Evolutionary conservation across 2,329 filamentous ascomycete species (phyloP).

Genomic region (Fusarium vanettenii): DNA sequence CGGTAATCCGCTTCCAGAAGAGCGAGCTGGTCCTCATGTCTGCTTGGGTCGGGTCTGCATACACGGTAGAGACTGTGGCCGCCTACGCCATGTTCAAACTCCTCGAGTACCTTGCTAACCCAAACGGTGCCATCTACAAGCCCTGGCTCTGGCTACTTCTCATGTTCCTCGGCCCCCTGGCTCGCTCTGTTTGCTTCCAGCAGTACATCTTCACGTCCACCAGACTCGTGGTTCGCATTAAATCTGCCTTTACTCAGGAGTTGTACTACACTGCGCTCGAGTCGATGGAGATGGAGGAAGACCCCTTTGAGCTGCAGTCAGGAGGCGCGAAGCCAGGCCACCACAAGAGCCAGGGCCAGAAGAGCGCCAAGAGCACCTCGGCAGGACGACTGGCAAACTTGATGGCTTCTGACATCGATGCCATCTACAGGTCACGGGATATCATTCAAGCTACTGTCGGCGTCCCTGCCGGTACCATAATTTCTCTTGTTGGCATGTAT

Average conservation of each 20-base stretch:
- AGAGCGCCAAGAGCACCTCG: constrained; percentile 53
- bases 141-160: constrained; percentile 66
- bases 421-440: constrained; percentile 64
- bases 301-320: constrained; percentile 54
- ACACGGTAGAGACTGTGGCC: constrained; percentile 60
- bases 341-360: constrained; percentile 46
- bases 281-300: constrained; percentile 69
- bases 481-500: constrained; percentile 65
- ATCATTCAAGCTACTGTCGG: constrained; percentile 60
- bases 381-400: constrained; percentile 65
- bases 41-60: constrained; percentile 52
- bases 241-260: constrained; percentile 68
- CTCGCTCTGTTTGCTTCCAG: constrained; percentile 63
- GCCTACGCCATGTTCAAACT: constrained; percentile 66
- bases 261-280: constrained; percentile 66
- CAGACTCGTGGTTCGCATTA: constrained; percentile 66
- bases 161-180: constrained; percentile 62
- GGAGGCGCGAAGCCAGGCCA: constrained; percentile 39
- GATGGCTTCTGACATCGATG: constrained; percentile 69
- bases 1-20: constrained; percentile 56
- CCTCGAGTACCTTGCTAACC: constrained; percentile 62
- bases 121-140: constrained; percentile 56
- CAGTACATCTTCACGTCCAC: constrained; percentile 69
- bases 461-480: constrained; percentile 58
- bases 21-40: constrained; percentile 59